Base-by-base conservation (phyloP, 2,329 filamentous ascomycete genomes). In the Microcyclosporella mali region DNA sequence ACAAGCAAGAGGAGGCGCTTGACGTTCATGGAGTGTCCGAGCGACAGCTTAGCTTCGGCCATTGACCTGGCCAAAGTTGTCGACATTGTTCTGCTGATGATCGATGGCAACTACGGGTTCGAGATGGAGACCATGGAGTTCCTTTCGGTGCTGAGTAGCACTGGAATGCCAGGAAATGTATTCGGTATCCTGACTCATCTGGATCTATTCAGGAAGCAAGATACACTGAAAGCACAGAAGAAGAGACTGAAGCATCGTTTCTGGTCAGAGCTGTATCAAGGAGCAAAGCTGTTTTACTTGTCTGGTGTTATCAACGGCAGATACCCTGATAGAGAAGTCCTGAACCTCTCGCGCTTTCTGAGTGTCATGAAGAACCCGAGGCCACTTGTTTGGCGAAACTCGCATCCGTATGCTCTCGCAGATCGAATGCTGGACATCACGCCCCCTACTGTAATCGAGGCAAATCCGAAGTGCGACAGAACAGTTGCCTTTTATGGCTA, bases 41-140 rank as follows among this genome's bases (percentile, higher is more conserved):
- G 78, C 49, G 78, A 97, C 62, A 88, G 92, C 56, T 78, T 98
- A 41, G 89, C 94, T 50, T 85, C 86, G 53, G 95, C 97, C 87
- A 89, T 98, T 52, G 92, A 98, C 66, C 78, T 95, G 43, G 87
- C 92, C 46, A 98, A 98, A 68, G 86, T 98, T 33, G 92, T 94
- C 14, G 92, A 98, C 64, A 95, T 98, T 58, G 87, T 97, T 4
- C 75, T 98, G 37, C 77, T 98, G 43, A 92, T 98, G 86, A 98
- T 98, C 56, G 92, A 98, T 62, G 94, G 92, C 43, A 97, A 97
- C 68, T 98, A 85, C 60, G 94, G 92, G 11, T 98, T 98, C 62
- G 92, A 98, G 69, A 98, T 98, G 92, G 92, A 98, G 74, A 98
- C 92, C 0, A 98, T 98, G 92, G 92, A 98, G 68, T 98, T 98